Conservation (phyloP, 1,139 yeast genomes). For the Lodderomyces theae region DNA sequence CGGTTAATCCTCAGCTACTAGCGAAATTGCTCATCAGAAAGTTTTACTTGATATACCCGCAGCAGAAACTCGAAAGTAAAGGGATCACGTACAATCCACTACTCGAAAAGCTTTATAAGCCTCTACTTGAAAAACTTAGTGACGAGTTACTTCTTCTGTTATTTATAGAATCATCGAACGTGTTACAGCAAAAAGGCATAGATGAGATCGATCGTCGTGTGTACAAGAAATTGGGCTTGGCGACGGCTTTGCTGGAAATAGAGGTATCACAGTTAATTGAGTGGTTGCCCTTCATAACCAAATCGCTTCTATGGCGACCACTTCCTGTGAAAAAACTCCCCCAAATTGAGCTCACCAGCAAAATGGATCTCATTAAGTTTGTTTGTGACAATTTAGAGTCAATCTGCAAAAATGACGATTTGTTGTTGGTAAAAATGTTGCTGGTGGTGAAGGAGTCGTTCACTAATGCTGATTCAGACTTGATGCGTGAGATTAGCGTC, state of each 20-base stretch:
- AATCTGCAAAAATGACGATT: neutral
- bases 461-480: neutral
- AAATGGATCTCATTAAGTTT: neutral
- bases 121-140: constrained; percentile 34
- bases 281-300: constrained; percentile 16
- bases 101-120: constrained; percentile 31
- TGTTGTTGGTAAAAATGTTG: neutral
- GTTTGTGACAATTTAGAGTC: neutral
- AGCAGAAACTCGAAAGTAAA: constrained; percentile 19
- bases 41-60: constrained; percentile 29
- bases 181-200: constrained; percentile 1
- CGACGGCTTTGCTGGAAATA: constrained; percentile 1
- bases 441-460: neutral
- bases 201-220: constrained; percentile 5
- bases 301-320: neutral
- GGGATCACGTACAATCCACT: constrained; percentile 26
- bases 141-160: constrained; percentile 18
- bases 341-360: neutral
- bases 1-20: constrained; percentile 11
- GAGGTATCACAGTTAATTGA: constrained; percentile 19
- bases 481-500: neutral
- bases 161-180: constrained; percentile 9
- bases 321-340: neutral
- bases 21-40: constrained; percentile 21
- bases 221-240: constrained; percentile 10